Conservation (phyloP, 2,329 filamentous ascomycete genomes). For the Penicillium aurantiogriseum region DNA sequence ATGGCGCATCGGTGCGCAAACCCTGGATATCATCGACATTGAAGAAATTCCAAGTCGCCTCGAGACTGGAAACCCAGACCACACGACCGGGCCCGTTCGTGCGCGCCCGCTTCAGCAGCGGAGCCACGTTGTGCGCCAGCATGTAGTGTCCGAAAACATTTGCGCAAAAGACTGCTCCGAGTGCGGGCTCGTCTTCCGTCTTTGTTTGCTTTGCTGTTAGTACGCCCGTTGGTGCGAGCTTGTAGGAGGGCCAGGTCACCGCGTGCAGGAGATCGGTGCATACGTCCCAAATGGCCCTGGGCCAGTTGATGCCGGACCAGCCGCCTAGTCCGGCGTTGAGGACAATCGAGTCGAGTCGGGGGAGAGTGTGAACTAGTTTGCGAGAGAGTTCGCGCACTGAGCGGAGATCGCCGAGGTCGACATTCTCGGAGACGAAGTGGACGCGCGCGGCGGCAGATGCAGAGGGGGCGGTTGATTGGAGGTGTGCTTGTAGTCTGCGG, state of each 20-base stretch:
- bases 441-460: conserved; percentile 45
- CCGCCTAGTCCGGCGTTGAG: conserved; percentile 88
- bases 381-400: conserved; percentile 56
- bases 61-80: conserved; percentile 84
- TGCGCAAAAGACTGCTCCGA: conserved; percentile 83
- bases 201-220: conserved; percentile 53
- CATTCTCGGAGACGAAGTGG: conserved; percentile 54
- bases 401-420: conserved; percentile 57
- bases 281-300: conserved; percentile 54
- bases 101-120: conserved; percentile 61
- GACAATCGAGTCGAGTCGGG: conserved; percentile 74
- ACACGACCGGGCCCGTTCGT: conserved; percentile 59
- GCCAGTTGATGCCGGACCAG: conserved; percentile 77
- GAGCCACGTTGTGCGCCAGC: conserved; percentile 74
- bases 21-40: conserved; percentile 73
- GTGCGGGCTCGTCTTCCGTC: conserved; percentile 50
- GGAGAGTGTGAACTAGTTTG: conserved; percentile 52
- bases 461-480: conserved; percentile 48
- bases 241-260: conserved; percentile 75
- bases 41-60: conserved; percentile 61
- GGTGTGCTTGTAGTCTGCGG: conserved; percentile 60
- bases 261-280: conserved; percentile 65
- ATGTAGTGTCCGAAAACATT: conserved; percentile 97
- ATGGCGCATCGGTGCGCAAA: conserved; percentile 61
- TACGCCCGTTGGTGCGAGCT: conserved; percentile 60